Base-by-base conservation (phyloP, 345 rosid species). In the Cardamine resedifolia region DNA sequence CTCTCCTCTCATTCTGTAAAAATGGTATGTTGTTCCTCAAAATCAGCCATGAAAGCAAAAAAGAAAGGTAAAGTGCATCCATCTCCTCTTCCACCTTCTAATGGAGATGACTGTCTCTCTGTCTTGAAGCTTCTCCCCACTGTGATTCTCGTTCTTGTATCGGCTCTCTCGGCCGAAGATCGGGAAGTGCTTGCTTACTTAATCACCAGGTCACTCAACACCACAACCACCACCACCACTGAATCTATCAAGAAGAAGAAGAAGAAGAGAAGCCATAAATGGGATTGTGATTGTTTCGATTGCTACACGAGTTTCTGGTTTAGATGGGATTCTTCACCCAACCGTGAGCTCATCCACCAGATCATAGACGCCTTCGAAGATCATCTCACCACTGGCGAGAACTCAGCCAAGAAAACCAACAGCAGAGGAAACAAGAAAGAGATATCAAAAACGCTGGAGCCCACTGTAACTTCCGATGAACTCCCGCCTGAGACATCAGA, bases 331-430 rank as follows among this genome's bases (percentile, higher is more conserved):
- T 89, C 88, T 2, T 90, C 96, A 0, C 76, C 86, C 2, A 87
- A 85, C 69, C 86, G 87, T 4, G 96, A 93, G 74, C 87, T 82
- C 56, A 87, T 93, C 61, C 85, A 90, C 66, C 89, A 84, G 64
- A 92, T 63, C 34, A 93, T 93, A 11, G 97, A 93, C 45, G 90
- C 94, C 15, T 93, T 87, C 58, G 97, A 93, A 75, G 96, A 89
- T 10, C 92, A 89, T 41, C 64, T 88, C 58, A 43, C 75, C 50
- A 68, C 14, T 38, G 81, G 80, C 21, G 91, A 85, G 43, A 57
- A 36, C 50, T 21, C 76, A 4, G 43, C 73, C 5, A 82, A 70
- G 71, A 89, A 79, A 38, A 51, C 36, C 27, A 53, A 53, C 33
- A 39, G 28, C 21, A 66, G 82, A 24, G 71, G 71, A 19, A 82